Conservation (phyloP, 192 early-diverging fungal genomes). For the Coemansia sp. region DNA sequence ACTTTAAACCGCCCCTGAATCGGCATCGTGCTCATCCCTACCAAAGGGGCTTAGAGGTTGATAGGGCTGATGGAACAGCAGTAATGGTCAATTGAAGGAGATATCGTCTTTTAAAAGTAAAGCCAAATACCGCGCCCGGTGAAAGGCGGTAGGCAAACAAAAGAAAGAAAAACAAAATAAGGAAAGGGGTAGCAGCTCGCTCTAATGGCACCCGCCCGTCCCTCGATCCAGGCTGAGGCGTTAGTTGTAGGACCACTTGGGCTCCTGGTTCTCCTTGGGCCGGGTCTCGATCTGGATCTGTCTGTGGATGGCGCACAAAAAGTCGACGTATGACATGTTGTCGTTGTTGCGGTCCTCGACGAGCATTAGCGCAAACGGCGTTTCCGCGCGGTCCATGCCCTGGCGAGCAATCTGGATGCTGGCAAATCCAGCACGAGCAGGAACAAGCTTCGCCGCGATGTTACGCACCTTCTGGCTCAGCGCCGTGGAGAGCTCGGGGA, state of each 20-base stretch:
- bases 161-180: neutral
- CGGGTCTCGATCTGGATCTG: constrained; percentile 76
- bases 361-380: constrained; percentile 71
- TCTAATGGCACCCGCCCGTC: too few species aligned
- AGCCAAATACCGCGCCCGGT: too few species aligned
- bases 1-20: too few species aligned
- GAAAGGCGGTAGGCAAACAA: too few species aligned
- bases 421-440: constrained; percentile 61
- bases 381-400: constrained; percentile 75
- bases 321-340: constrained; percentile 91
- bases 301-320: constrained; percentile 81
- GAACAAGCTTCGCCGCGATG: constrained; percentile 63
- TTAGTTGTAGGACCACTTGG: constrained; percentile 46
- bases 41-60: too few species aligned
- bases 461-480: constrained; percentile 61
- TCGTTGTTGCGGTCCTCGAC: constrained; percentile 89
- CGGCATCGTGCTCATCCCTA: too few species aligned
- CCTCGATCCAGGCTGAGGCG: too few species aligned
- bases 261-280: constrained; percentile 33
- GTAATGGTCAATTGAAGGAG: too few species aligned
- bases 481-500: constrained; percentile 68
- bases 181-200: too few species aligned
- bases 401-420: constrained; percentile 77
- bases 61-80: too few species aligned
- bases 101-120: too few species aligned